Conservation (phyloP, 495 filamentous ascomycete genomes). For the Xylaria sp. region DNA sequence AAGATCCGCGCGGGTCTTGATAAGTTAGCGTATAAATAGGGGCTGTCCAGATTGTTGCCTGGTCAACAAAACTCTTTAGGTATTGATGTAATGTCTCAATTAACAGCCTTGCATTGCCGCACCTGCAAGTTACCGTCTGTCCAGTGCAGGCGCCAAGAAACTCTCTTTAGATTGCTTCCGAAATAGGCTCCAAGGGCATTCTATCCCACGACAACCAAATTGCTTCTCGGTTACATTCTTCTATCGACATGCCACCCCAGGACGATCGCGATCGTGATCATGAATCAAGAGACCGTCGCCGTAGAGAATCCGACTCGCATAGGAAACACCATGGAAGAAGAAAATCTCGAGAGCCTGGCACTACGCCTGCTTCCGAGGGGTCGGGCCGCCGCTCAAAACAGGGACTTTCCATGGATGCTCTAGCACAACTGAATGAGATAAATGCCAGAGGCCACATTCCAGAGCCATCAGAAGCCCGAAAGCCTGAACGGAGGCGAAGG, state of each 20-base stretch:
- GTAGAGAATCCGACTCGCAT: constrained; percentile 37
- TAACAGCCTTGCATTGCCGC: constrained; percentile 9
- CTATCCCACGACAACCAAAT: neutral
- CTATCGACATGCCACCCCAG: constrained; percentile 35
- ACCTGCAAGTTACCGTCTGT: constrained; percentile 20
- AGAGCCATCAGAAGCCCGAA: constrained; percentile 33
- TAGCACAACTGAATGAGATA: constrained; percentile 67
- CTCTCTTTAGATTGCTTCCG: constrained; percentile 35
- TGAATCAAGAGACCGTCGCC: constrained; percentile 34
- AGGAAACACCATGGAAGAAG: constrained; percentile 40
- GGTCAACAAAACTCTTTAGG: constrained; percentile 44
- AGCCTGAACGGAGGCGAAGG: constrained; percentile 34
- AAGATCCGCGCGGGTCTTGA: neutral
- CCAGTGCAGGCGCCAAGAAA: constrained; percentile 29
- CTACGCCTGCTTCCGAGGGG: constrained; percentile 27
- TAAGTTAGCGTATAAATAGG: neutral
- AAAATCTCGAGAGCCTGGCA: constrained; percentile 37
- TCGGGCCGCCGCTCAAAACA: constrained; percentile 31
- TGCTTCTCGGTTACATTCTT: constrained; percentile 5
- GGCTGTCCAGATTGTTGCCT: constrained; percentile 46
- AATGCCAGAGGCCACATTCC: constrained; percentile 49
- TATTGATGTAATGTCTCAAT: constrained; percentile 31
- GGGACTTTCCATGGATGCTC: constrained; percentile 60
- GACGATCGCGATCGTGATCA: constrained; percentile 37
- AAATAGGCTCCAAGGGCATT: constrained; percentile 14